Evolutionary conservation across 805 yeast species (phyloP), one percentile per base, ranked within the genome.

Genomic region (Cyberlindnera sargentensis): DNA sequence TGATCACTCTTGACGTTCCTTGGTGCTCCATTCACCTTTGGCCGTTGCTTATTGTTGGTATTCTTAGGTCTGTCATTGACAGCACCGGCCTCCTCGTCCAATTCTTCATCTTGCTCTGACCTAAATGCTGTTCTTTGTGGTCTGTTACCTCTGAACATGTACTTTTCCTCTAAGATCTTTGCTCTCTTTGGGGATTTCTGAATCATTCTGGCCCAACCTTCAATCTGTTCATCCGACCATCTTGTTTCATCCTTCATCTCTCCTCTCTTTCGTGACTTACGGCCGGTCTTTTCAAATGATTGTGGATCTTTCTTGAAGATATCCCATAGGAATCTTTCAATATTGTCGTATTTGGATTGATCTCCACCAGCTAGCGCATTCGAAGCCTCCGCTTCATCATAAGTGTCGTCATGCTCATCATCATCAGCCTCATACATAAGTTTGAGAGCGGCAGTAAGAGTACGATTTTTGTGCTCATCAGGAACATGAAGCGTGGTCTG

Each of bases 161-260:
- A 80, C 48, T 73, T 73, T 41, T 80, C 82, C 53, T 85, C 95
- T 44, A 85, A 58, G 3, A 77, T 46, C 51, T 75, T 73, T 49
- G 75, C 81, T 44, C 84, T 69, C 36, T 70, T 68, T 1, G 93
- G 88, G 36, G 80, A 75, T 53, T 75, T 76, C 41, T 76, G 71
- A 20, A 89, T 58, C 83, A 84, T 83, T 44, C 84, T 66, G 1
- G 83, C 82, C 97, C 97, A 91, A 0, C 96, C 95, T 68, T 90
- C 96, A 39, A 91, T 78, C 59, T 87, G 95, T 56, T 88, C 96
- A 61, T 89, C 90, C 0, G 89, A 70, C 96, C 95, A 88, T 1
- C 69, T 68, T 0, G 82, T 73, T 33, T 69, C 67, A 5, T 60
- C 51, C 49, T 72, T 76, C 57, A 87, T 65, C 26, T 70, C 72